Conservation (phyloP, 345 rosid species). For the Lepidium aucheri region DNA sequence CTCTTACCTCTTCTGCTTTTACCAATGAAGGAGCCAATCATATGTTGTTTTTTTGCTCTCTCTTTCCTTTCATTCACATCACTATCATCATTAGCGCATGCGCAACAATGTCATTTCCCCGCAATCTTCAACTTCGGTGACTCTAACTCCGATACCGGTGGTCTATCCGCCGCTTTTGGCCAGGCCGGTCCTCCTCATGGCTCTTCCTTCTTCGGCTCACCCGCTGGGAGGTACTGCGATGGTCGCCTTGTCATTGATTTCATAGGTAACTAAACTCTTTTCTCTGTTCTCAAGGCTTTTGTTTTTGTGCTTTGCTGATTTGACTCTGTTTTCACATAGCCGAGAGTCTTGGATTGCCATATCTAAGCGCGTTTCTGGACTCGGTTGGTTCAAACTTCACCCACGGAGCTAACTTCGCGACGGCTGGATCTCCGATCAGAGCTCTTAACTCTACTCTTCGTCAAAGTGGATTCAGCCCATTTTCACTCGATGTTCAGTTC, state of each 20-base stretch:
- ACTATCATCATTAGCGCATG: not conserved
- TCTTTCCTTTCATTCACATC: slow-evolving; percentile 1
- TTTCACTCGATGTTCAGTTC: slow-evolving; percentile 65
- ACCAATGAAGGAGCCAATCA: slow-evolving; percentile 10
- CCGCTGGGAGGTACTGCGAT: slow-evolving; percentile 76
- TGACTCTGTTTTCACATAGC: slow-evolving; percentile 32
- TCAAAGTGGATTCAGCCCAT: slow-evolving; percentile 78
- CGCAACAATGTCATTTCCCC: slow-evolving; percentile 38
- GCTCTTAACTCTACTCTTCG: slow-evolving; percentile 61
- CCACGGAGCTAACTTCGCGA: slow-evolving; percentile 89
- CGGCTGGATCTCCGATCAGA: slow-evolving; percentile 82
- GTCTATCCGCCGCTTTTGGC: slow-evolving; percentile 76
- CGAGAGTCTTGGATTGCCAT: slow-evolving; percentile 46
- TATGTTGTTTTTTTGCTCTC: slow-evolving; percentile 16
- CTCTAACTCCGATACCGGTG: slow-evolving; percentile 93
- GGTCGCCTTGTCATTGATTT: slow-evolving; percentile 88
- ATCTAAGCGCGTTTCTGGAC: slow-evolving; percentile 68
- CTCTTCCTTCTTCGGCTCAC: slow-evolving; percentile 54
- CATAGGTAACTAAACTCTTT: slow-evolving; percentile 42
- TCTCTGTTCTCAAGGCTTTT: not conserved
- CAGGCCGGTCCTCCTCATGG: slow-evolving; percentile 72
- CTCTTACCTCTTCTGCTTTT: not conserved
- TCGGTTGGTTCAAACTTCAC: slow-evolving; percentile 71
- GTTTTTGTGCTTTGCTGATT: not conserved
- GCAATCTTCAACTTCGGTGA: slow-evolving; percentile 91